These are phyloP conservation scores for Syncephalastrum racemosum DNA, from an alignment of 371 early-diverging fungal species.

Conservation along the genomic window DNA sequence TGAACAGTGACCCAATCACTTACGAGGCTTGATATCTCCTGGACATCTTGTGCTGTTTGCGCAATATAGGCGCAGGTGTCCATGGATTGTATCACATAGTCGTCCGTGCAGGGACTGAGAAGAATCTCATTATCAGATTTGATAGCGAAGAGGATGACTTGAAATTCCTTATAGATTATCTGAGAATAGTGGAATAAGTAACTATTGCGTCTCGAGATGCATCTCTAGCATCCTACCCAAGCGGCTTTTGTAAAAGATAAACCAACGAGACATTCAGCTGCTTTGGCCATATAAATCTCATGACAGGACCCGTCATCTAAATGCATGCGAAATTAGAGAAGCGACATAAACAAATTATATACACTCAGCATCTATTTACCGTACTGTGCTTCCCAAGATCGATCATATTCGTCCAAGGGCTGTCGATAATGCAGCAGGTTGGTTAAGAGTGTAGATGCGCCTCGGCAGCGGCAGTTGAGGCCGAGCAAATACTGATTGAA, in stretches of 20 bases:
- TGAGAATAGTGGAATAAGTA: conserved; percentile 8
- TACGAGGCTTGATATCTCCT: conserved; percentile 45
- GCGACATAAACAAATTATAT: neutral
- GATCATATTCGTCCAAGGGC: conserved; percentile 57
- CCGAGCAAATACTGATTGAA: conserved; percentile 72
- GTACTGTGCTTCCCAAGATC: conserved; percentile 78
- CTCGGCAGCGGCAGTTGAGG: conserved; percentile 67
- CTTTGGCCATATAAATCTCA: conserved; percentile 59
- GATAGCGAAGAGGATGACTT: conserved; percentile 72
- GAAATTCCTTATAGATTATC: conserved; percentile 68
- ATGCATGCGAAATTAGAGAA: neutral
- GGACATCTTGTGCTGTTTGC: conserved; percentile 58
- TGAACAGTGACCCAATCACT: neutral
- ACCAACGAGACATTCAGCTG: conserved; percentile 58
- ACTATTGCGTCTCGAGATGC: neutral
- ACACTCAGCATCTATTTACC: conserved; percentile 29
- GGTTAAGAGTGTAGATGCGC: conserved; percentile 65
- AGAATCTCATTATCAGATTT: conserved; percentile 48
- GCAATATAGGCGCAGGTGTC: conserved; percentile 68
- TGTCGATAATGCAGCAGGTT: conserved; percentile 68
- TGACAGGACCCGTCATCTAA: conserved; percentile 69
- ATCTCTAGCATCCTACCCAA: conserved; percentile 33
- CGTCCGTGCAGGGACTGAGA: conserved; percentile 63
- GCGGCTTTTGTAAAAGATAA: conserved; percentile 58
- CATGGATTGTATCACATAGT: conserved; percentile 47